Conservation (phyloP, 306 rosid genomes). For the Prunus mongolica region DNA sequence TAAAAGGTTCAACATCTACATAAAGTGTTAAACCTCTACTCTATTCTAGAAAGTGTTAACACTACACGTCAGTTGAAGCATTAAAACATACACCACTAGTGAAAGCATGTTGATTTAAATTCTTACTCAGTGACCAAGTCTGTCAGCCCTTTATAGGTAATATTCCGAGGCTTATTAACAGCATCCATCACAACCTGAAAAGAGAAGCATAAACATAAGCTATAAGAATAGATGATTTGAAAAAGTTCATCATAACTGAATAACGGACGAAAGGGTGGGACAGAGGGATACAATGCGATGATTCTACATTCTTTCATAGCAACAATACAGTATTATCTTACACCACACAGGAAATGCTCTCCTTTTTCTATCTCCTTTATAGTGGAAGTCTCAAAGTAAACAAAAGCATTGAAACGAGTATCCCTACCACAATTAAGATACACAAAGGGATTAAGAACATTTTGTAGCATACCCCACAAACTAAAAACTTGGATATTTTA, state of each 20-base stretch:
- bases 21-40: not conserved
- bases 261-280: not conserved
- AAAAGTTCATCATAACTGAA: not conserved
- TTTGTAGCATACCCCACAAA: not conserved
- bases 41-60: not conserved
- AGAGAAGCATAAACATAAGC: conserved; percentile 15
- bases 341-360: not conserved
- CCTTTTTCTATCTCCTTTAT: not conserved
- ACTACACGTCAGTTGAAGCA: not conserved
- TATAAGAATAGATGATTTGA: not conserved
- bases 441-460: not conserved
- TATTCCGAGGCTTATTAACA: conserved; percentile 79
- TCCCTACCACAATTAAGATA: not conserved
- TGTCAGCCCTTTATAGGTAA: conserved; percentile 82
- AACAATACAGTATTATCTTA: not conserved
- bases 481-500: not conserved
- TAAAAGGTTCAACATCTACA: not conserved
- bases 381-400: not conserved
- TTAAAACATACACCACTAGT: not conserved
- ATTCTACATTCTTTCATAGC: not conserved
- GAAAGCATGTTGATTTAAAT: conserved; percentile 24
- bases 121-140: conserved; percentile 99
- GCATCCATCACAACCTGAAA: conserved; percentile 96
- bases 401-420: not conserved
- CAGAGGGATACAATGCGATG: not conserved